Evolutionary conservation across 176 grass and related monocot species (phyloP), one percentile per base, ranked within the genome.

Genomic region (Cocos nucifera): DNA sequence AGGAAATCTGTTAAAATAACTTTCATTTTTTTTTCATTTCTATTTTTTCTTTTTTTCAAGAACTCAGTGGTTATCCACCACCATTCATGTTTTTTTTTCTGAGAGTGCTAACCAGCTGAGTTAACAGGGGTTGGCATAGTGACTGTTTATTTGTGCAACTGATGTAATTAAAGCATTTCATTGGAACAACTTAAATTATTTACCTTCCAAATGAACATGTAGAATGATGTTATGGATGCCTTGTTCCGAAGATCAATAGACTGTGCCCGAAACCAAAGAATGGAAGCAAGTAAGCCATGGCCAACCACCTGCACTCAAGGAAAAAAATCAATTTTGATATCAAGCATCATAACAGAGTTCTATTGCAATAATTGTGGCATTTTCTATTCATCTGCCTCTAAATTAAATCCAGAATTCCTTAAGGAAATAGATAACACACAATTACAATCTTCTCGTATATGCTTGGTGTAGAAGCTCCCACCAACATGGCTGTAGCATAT

Each of bases 121-220:
- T 12, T 12, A 12, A 12, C 35, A 12, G 8, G 0, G 0, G 35
- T 39, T 39, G 35, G 35, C 35, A 39, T 39, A 39, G 12, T 39
- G 35, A 12, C 35, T 44, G 10, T 44, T 44, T 44, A 14, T 9
- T 39, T 44, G 35, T 44, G 35, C 35, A 44, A 12, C 35, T 44
- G 35, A 44, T 44, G 35, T 2, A 14, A 44, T 12, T 44, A 44
- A 44, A 44, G 10, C 9, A 44, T 44, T 44, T 44, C 35, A 3
- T 44, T 44, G 35, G 35, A 44, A 44, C 8, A 44, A 44, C 35
- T 44, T 12, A 44, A 44, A 44, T 44, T 12, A 20, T 17, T 53
- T 61, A 71, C 86, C 82, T 86, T 95, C 90, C 90, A 95, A 76
- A 95, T 95, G 69, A 95, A 95, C 86, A 95, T 95, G 64, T 95